A percentile compares a stretch with the other conserved stretches of the same genome.
phyloP scores from a whole-genome alignment of 73 alveolate species.

The Stentor coeruleus region DNA sequence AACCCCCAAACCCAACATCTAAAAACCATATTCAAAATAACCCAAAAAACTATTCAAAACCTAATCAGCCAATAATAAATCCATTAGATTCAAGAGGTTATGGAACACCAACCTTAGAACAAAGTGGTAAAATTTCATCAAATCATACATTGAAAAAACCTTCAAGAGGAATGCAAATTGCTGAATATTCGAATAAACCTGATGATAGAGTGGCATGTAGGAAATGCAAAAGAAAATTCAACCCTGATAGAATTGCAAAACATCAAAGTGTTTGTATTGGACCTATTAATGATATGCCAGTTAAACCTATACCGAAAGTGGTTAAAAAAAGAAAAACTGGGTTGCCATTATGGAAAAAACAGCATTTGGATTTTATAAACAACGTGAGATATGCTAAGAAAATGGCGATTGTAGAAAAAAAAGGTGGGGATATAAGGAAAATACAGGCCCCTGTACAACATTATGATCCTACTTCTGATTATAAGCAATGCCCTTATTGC shows the following conservation, averaged over 20 bases:
- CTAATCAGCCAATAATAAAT: too few species aligned
- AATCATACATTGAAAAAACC: background rate
- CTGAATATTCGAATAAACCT: background rate
- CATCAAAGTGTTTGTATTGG: conserved; percentile 42
- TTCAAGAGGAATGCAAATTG: background rate
- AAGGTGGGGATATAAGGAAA: conserved; percentile 70
- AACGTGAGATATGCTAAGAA: conserved; percentile 55
- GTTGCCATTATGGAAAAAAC: conserved; percentile 52
- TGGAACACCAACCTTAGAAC: background rate
- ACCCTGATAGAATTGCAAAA: conserved; percentile 39
- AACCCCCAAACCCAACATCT: too few species aligned
- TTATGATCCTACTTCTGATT: conserved; percentile 36
- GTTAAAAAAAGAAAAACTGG: conserved; percentile 25
- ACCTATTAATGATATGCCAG: background rate
- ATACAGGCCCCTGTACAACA: conserved; percentile 48
- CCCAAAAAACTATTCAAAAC: background rate
- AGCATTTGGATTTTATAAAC: conserved; percentile 58
- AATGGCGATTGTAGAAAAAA: conserved; percentile 53
- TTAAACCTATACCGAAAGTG: background rate
- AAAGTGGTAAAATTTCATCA: background rate
- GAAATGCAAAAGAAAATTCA: conserved; percentile 50
- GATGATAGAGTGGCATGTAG: conserved; percentile 31
- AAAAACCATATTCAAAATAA: background rate
- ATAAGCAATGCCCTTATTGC: conserved; percentile 62
- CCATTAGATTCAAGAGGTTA: background rate